Evolutionary conservation across 306 rosid genomes (phyloP).

Genomic region (Rosa rugosa): DNA sequence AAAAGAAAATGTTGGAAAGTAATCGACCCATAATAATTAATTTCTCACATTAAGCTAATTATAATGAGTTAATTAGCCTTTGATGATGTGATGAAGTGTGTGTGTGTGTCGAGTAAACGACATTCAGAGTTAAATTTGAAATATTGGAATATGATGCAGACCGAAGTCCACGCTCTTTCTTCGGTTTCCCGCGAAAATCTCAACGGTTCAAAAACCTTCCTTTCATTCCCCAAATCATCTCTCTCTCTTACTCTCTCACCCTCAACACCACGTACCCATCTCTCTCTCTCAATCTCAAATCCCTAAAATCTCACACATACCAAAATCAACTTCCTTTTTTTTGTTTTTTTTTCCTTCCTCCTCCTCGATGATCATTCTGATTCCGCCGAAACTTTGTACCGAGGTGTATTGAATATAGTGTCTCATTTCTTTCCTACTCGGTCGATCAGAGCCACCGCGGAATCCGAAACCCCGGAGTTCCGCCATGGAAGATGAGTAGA

Average conservation of each 20-base stretch:
- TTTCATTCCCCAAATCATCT: background rate
- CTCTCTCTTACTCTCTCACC: slow-evolving; percentile 1
- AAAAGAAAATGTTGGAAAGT: too few species aligned
- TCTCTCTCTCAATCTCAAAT: background rate
- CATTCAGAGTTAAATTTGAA: too few species aligned
- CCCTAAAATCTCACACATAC: background rate
- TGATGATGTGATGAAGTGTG: background rate
- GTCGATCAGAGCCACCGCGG: slow-evolving; percentile 38
- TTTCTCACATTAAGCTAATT: too few species aligned
- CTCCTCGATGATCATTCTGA: background rate
- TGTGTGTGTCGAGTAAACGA: background rate
- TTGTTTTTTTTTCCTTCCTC: background rate
- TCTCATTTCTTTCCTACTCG: background rate
- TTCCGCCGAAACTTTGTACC: background rate
- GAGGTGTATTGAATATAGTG: background rate
- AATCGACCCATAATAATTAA: too few species aligned
- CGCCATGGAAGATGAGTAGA: slow-evolving; percentile 97
- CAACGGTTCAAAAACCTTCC: slow-evolving; percentile 28
- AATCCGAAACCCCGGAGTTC: slow-evolving; percentile 78
- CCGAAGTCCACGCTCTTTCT: slow-evolving; percentile 30
- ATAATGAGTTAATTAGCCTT: too few species aligned
- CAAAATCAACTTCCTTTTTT: background rate
- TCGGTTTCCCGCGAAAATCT: slow-evolving; percentile 48
- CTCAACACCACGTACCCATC: background rate
- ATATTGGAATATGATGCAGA: background rate